Evolutionary conservation across 352 stramenopile genomes (phyloP).

Genomic region (Globisporangium irregulare): DNA sequence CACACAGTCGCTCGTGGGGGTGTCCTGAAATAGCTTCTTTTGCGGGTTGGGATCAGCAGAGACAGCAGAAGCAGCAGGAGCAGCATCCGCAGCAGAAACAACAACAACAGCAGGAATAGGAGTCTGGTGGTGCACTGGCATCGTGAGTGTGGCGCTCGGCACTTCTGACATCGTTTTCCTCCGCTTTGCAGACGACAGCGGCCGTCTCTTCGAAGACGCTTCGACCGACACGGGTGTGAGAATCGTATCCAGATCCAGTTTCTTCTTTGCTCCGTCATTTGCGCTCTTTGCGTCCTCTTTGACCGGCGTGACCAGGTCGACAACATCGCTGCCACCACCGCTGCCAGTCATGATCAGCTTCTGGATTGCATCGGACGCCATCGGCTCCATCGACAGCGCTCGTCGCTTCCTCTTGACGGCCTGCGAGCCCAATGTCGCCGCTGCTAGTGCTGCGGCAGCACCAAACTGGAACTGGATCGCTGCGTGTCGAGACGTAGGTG

Average conservation of each 20-base stretch:
- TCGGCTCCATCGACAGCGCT: slow-evolving; percentile 67
- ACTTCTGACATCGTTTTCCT: slow-evolving; percentile 20
- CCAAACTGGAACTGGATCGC: slow-evolving; percentile 23
- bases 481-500: slow-evolving; percentile 5
- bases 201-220: not conserved
- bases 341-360: slow-evolving; percentile 35
- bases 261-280: slow-evolving; percentile 13
- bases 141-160: slow-evolving; percentile 13
- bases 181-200: slow-evolving; percentile 18
- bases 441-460: slow-evolving; percentile 16
- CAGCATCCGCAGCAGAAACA: not conserved
- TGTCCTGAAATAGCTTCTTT: slow-evolving; percentile 22
- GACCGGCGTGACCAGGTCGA: not conserved
- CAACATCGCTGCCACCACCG: not conserved
- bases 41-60: slow-evolving; percentile 9
- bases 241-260: slow-evolving; percentile 13
- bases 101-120: not conserved
- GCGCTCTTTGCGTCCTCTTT: slow-evolving; percentile 1
- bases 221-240: slow-evolving; percentile 11
- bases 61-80: not conserved
- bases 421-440: slow-evolving; percentile 15
- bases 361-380: slow-evolving; percentile 58
- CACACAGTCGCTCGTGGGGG: slow-evolving; percentile 26
- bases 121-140: not conserved
- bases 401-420: slow-evolving; percentile 35